Evolutionary conservation across 129 eudicot genomes (phyloP).

Genomic region (Flaveria brownii): DNA sequence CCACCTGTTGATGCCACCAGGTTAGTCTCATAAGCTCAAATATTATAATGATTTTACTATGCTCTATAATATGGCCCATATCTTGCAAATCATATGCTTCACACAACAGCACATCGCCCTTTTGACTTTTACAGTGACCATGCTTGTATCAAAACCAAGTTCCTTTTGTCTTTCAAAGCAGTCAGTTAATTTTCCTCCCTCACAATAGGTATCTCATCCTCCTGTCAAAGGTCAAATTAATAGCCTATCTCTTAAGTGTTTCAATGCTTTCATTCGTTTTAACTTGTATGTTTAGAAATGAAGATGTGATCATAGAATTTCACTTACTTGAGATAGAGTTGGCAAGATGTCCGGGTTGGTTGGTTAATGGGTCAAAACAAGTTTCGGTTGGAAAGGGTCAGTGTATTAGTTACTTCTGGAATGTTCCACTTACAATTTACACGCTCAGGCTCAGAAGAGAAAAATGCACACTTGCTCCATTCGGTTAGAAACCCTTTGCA

Average conservation of each 20-base stretch:
- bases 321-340: no score
- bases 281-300: no score
- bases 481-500: no score
- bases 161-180: slow-evolving; percentile 68
- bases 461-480: no score
- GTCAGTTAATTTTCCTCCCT: slow-evolving; percentile 79
- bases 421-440: slow-evolving; percentile 5
- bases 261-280: no score
- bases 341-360: no score
- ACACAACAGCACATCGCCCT: slow-evolving; percentile 84
- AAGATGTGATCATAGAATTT: no score
- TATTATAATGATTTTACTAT: slow-evolving; percentile 77
- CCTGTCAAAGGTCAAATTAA: slow-evolving; percentile 40
- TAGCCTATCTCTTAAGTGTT: no score
- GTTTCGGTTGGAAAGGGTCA: no score
- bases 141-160: slow-evolving; percentile 61
- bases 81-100: slow-evolving; percentile 92
- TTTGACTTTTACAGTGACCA: slow-evolving; percentile 88
- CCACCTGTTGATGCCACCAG: slow-evolving; percentile 92
- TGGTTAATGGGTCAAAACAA: no score
- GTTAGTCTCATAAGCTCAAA: slow-evolving; percentile 74
- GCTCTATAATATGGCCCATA: slow-evolving; percentile 88
- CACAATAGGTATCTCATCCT: slow-evolving; percentile 86
- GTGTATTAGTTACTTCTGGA: not conserved
- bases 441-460: no score